Conservation (phyloP, 495 filamentous ascomycete species). For the Penicillium maclennaniae region DNA sequence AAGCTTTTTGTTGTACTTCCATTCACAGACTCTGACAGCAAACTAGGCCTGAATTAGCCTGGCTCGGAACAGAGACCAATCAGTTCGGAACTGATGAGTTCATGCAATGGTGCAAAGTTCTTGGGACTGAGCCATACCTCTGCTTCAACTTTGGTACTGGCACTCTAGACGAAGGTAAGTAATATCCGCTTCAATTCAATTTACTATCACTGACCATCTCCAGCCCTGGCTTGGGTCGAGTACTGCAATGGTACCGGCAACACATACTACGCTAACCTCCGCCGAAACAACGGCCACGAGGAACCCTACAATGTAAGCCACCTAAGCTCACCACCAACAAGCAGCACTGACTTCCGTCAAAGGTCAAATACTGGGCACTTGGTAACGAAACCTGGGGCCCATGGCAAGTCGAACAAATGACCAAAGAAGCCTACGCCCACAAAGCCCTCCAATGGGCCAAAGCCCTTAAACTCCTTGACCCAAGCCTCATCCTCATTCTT, state of each 20-base stretch:
- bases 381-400: slow-evolving; percentile 76
- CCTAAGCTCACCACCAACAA: not conserved
- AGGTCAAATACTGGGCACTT: slow-evolving; percentile 62
- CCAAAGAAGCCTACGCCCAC: slow-evolving; percentile 69
- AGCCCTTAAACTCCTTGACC: slow-evolving; percentile 72
- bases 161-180: slow-evolving; percentile 64
- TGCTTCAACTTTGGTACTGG: slow-evolving; percentile 72
- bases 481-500: slow-evolving; percentile 60
- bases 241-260: slow-evolving; percentile 72
- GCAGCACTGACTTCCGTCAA: slow-evolving; percentile 4
- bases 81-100: slow-evolving; percentile 82
- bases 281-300: slow-evolving; percentile 64
- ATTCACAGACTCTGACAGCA: not conserved
- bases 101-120: slow-evolving; percentile 68
- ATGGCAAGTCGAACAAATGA: slow-evolving; percentile 78
- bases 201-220: not conserved
- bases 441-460: slow-evolving; percentile 79
- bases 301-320: slow-evolving; percentile 64
- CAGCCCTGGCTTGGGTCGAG: slow-evolving; percentile 71
- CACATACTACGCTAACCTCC: slow-evolving; percentile 75
- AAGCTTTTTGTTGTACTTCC: slow-evolving; percentile 5
- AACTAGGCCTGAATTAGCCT: slow-evolving; percentile 65
- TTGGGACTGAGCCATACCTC: slow-evolving; percentile 70
- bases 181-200: not conserved
- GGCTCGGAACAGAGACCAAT: slow-evolving; percentile 70